phyloP scores from a whole-genome alignment of 176 grass and related monocot species.

The Chloris gayana region DNA sequence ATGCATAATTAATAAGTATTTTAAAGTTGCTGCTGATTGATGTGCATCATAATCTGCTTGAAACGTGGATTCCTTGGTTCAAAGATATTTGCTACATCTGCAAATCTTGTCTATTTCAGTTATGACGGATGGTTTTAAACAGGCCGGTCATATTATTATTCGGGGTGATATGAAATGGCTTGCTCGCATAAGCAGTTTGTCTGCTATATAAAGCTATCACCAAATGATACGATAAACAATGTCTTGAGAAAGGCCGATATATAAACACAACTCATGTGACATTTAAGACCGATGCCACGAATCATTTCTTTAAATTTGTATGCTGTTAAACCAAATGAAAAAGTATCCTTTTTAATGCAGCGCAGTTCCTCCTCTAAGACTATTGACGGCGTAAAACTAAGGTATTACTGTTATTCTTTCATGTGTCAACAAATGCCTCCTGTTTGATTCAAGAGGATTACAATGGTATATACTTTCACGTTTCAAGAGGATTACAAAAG shows the following conservation, averaged over 20 bases:
- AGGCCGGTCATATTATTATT: background rate
- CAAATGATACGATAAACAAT: conserved; percentile 5
- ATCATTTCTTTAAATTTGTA: background rate
- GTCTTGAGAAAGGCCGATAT: background rate
- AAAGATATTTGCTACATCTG: background rate
- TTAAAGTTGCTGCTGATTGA: background rate
- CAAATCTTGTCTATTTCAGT: background rate
- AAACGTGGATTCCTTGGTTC: background rate
- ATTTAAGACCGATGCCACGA: background rate
- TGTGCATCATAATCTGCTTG: background rate
- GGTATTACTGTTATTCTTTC: conserved; percentile 17
- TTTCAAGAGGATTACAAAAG: conserved; percentile 16
- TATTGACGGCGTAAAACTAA: background rate
- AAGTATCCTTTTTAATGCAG: background rate
- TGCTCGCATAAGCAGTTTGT: conserved; percentile 18
- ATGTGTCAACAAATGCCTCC: conserved; percentile 34
- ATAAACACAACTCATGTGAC: background rate
- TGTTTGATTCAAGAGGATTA: conserved; percentile 35
- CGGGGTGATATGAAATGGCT: background rate
- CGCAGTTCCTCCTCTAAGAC: background rate
- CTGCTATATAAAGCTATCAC: conserved; percentile 4
- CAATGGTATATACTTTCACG: conserved; percentile 17
- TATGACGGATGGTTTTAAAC: background rate
- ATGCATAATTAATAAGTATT: background rate
- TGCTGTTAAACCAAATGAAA: background rate